These are phyloP conservation scores for Onygenales sp. DNA, from an alignment of 2,329 filamentous ascomycete species.

Conservation along the genomic window DNA sequence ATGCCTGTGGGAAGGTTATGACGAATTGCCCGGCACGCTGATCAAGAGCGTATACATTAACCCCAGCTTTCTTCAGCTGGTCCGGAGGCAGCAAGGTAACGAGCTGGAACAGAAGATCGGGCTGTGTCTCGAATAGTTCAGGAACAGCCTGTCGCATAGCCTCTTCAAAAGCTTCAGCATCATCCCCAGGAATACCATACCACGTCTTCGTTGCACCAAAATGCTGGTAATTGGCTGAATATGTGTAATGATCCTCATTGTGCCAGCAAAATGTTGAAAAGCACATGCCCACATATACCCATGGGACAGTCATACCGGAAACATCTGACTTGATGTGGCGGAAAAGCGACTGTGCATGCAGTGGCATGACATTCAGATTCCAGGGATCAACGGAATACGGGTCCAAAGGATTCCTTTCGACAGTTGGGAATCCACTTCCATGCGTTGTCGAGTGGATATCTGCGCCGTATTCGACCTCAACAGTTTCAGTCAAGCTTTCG, in stretches of 20 bases:
- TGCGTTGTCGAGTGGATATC: slow-evolving; percentile 98
- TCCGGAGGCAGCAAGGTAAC: slow-evolving; percentile 94
- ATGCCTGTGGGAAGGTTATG: slow-evolving; percentile 92
- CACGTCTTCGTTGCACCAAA: slow-evolving; percentile 98
- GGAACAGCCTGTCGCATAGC: slow-evolving; percentile 94
- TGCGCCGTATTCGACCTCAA: slow-evolving; percentile 95
- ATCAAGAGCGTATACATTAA: slow-evolving; percentile 88
- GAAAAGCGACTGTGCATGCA: slow-evolving; percentile 86
- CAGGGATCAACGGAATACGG: slow-evolving; percentile 83
- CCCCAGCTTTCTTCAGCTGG: slow-evolving; percentile 83
- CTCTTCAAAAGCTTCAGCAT: slow-evolving; percentile 87
- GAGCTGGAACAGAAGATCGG: slow-evolving; percentile 89
- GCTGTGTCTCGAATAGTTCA: slow-evolving; percentile 92
- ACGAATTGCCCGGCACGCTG: slow-evolving; percentile 94
- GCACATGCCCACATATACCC: slow-evolving; percentile 99
- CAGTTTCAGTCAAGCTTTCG: slow-evolving; percentile 85
- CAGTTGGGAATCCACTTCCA: slow-evolving; percentile 90
- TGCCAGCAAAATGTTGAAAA: slow-evolving; percentile 99
- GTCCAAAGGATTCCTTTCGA: slow-evolving; percentile 81
- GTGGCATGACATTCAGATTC: slow-evolving; percentile 89
- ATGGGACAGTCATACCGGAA: slow-evolving; percentile 97
- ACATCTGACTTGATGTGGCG: slow-evolving; percentile 97
- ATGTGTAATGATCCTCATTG: slow-evolving; percentile 95
- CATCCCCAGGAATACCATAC: slow-evolving; percentile 93
- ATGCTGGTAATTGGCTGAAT: slow-evolving; percentile 97